These are phyloP conservation scores for Camillea tinctor DNA, from an alignment of 2,329 filamentous ascomycete genomes.

Conservation along the genomic window DNA sequence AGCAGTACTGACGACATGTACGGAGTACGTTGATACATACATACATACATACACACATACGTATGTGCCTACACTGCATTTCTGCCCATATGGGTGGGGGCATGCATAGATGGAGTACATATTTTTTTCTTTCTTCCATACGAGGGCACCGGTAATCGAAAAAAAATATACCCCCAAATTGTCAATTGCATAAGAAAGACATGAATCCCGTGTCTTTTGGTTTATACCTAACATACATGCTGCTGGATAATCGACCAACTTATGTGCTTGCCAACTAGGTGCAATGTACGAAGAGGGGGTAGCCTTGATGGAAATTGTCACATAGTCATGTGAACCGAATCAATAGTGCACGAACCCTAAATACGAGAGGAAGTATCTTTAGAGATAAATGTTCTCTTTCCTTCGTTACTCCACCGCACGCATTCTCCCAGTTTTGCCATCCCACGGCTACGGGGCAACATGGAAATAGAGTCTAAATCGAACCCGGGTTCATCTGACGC, in stretches of 20 bases:
- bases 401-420: background rate
- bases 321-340: background rate
- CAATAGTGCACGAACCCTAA: background rate
- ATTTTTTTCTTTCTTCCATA: too few species aligned
- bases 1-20: too few species aligned
- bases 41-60: too few species aligned
- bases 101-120: too few species aligned
- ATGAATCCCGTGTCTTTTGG: background rate
- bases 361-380: background rate
- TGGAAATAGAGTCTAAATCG: conserved; percentile 11
- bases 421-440: background rate
- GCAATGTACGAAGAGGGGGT: background rate
- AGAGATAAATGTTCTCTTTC: background rate
- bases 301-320: background rate
- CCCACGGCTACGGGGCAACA: conserved; percentile 1
- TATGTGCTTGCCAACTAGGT: background rate
- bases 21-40: too few species aligned
- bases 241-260: too few species aligned
- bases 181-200: background rate
- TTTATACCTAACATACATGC: too few species aligned
- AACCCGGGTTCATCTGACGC: conserved; percentile 29
- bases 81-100: too few species aligned
- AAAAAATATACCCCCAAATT: too few species aligned
- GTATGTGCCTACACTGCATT: too few species aligned
- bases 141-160: too few species aligned